Base-by-base conservation (phyloP, 768 basidiomycete species). In the Boletales sp. region DNA sequence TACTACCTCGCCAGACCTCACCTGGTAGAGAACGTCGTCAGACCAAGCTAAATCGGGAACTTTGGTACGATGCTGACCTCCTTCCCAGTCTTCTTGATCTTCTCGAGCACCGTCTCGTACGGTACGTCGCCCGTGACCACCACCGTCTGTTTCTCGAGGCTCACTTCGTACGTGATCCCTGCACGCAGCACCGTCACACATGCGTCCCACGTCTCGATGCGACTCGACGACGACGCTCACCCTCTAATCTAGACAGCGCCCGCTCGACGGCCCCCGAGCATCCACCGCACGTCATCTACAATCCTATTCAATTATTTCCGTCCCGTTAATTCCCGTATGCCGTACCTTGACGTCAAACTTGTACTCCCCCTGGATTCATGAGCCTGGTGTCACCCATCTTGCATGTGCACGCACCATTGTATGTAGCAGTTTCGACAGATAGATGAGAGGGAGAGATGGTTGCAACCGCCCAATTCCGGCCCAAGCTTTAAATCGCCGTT, bases 51-150 rank as follows among this genome's bases (percentile, higher is more conserved):
- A 11, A 7, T 34, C 33, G 9, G 33, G 13, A n/a, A 12, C 18
- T 17, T 13, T 30, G 10, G 47, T 21, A 21, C 30, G 11, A 13
- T 8, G 55, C 72, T 19, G 46, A 90, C 91, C 84, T 89, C 79
- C 71, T 94, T 94, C 56, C 93, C 93, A 10, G 92, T 95, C 80
- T 93, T 94, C 77, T 82, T 81, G 63, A 95, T 90, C 74, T 76
- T 87, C 46, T 72, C 83, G 12, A 81, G 68, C 41, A 92, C 72
- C 3, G 74, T 74, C 0, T 90, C 87, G 64, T 87, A 89, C 15
- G 76, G 59, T 10, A 81, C 72, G 3, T 71, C 66, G 11, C 81
- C 82, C 10, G 66, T 82, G 42, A 94, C 90, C 46, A 80, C 46
- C 48, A 94, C 92, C 62, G 80, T 78, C 65, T 94, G 89, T 35